Percentiles rank a stretch among this genome's conserved stretches.
Conservation (phyloP, 805 yeast genomes). For the Saturnispora serradocipensis region DNA sequence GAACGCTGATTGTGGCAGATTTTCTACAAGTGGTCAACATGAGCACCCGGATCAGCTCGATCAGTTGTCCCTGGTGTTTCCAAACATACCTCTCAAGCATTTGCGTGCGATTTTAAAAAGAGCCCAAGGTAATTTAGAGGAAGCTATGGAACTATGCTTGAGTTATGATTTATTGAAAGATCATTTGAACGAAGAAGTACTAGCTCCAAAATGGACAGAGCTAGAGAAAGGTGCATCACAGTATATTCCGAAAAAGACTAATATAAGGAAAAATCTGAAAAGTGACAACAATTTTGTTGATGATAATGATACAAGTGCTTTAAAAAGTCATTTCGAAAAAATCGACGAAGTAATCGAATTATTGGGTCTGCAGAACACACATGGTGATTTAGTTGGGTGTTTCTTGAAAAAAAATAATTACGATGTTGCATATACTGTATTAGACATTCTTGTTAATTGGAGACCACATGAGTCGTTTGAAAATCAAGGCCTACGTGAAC, state of each 20-base stretch:
- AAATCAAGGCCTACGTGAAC: not conserved
- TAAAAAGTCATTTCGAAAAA: slow-evolving; percentile 6
- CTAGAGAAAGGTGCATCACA: slow-evolving; percentile 9
- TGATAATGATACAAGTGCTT: not conserved
- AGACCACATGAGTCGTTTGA: not conserved
- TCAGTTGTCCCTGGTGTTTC: slow-evolving; percentile 35
- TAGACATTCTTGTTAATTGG: slow-evolving; percentile 15
- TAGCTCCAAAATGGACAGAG: slow-evolving; percentile 7
- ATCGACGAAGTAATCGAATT: slow-evolving; percentile 14
- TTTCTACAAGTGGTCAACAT: not conserved
- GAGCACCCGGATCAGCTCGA: not conserved
- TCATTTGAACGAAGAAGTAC: slow-evolving; percentile 7
- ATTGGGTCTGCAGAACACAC: not conserved
- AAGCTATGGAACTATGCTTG: slow-evolving; percentile 25
- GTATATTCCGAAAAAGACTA: not conserved
- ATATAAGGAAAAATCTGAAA: not conserved
- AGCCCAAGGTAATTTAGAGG: slow-evolving; percentile 26
- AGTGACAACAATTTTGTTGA: slow-evolving; percentile 12
- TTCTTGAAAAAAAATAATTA: slow-evolving; percentile 10
- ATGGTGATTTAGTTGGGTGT: slow-evolving; percentile 11
- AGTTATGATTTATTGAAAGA: slow-evolving; percentile 16
- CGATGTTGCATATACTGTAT: slow-evolving; percentile 12
- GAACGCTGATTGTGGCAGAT: not conserved
- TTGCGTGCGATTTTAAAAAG: slow-evolving; percentile 27
- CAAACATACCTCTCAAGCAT: slow-evolving; percentile 27